Evolutionary conservation across 2,329 filamentous ascomycete genomes (phyloP).

Genomic region (Paracorniculantispora psalliotae): DNA sequence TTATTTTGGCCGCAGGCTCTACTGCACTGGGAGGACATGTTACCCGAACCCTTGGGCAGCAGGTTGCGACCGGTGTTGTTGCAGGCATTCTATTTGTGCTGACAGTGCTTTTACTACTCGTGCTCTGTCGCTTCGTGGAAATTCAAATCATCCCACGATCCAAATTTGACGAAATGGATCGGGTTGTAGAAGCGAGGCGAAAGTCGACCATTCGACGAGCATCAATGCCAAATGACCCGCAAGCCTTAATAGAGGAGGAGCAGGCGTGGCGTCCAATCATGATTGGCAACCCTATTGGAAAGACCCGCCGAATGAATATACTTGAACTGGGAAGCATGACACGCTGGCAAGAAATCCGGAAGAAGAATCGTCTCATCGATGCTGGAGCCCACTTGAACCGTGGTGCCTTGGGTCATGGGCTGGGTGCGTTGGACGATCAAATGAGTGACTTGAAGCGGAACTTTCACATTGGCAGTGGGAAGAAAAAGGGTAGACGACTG

Average conservation of each 20-base stretch:
- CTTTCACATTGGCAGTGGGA: slow-evolving; percentile 25
- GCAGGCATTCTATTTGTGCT: slow-evolving; percentile 62
- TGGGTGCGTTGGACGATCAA: slow-evolving; percentile 34
- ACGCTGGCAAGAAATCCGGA: slow-evolving; percentile 68
- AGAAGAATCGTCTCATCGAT: slow-evolving; percentile 54
- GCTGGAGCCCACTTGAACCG: slow-evolving; percentile 33
- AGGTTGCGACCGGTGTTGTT: slow-evolving; percentile 62
- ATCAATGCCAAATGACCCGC: slow-evolving; percentile 33
- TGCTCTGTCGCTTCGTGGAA: slow-evolving; percentile 60
- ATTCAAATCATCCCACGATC: slow-evolving; percentile 65
- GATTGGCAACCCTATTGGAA: slow-evolving; percentile 66
- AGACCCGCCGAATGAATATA: slow-evolving; percentile 63
- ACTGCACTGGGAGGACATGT: slow-evolving; percentile 65
- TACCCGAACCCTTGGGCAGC: slow-evolving; percentile 61
- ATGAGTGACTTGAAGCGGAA: slow-evolving; percentile 31
- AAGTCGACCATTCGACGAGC: slow-evolving; percentile 42
- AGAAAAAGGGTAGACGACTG: slow-evolving; percentile 19
- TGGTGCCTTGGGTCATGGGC: slow-evolving; percentile 29
- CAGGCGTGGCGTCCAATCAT: slow-evolving; percentile 64
- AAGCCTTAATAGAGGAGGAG: slow-evolving; percentile 43
- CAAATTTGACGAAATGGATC: slow-evolving; percentile 50
- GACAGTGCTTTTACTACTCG: slow-evolving; percentile 56
- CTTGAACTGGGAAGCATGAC: slow-evolving; percentile 64
- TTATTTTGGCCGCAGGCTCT: slow-evolving; percentile 62
- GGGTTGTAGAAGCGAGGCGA: slow-evolving; percentile 44